Percentiles rank a stretch among this genome's conserved stretches.
phyloP scores from a whole-genome alignment of 192 early-diverging fungal genomes.

The Physocladia obscura region DNA sequence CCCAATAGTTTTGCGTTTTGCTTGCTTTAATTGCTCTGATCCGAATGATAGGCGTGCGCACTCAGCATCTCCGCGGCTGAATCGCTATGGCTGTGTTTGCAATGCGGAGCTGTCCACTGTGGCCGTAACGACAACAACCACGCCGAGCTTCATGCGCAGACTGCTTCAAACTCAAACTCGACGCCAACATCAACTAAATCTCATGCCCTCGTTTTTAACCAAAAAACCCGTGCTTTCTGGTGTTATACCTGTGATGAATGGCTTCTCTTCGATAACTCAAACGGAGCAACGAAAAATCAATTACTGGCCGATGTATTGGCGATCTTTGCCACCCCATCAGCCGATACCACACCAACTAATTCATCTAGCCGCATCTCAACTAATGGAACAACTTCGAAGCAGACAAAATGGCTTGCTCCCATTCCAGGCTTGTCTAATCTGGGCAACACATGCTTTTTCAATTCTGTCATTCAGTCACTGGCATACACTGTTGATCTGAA shows the following conservation, averaged over 20 bases:
- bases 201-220: constrained; percentile 35
- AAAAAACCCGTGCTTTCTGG: constrained; percentile 32
- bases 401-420: neutral
- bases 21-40: no score
- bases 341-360: neutral
- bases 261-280: constrained; percentile 10
- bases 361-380: neutral
- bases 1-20: no score
- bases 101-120: constrained; percentile 36
- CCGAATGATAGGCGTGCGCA: no score
- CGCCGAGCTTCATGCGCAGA: constrained; percentile 27
- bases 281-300: constrained; percentile 30
- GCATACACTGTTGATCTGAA: constrained; percentile 33
- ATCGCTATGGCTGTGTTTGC: constrained; percentile 42
- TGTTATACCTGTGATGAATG: constrained; percentile 46
- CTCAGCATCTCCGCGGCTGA: neutral
- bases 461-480: constrained; percentile 66
- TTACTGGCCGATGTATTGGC: constrained; percentile 32
- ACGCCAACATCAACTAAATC: no score
- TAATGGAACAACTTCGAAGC: no score
- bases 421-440: constrained; percentile 66
- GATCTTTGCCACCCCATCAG: constrained; percentile 12
- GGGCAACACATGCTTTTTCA: constrained; percentile 83
- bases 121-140: constrained; percentile 40
- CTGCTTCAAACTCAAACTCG: constrained; percentile 1